These are phyloP conservation scores for Exophiala sp. DNA, from an alignment of 2,329 filamentous ascomycete species.

Conservation along the genomic window DNA sequence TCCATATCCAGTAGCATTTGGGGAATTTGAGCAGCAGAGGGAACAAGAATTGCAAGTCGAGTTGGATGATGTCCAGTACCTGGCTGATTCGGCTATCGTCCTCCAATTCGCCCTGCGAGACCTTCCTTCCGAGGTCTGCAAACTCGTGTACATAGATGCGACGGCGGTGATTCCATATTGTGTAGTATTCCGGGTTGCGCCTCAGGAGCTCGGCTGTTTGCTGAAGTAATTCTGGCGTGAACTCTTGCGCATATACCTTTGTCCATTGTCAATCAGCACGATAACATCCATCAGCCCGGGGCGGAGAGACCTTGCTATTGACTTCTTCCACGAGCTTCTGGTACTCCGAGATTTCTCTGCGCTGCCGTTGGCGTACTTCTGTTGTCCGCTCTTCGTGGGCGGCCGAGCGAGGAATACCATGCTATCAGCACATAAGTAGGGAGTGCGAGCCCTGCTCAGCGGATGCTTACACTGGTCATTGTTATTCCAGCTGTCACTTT, in stretches of 20 bases:
- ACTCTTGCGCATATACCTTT: slow-evolving; percentile 38
- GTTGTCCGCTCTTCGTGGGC: slow-evolving; percentile 56
- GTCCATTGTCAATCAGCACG: slow-evolving; percentile 10
- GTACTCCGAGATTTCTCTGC: slow-evolving; percentile 70
- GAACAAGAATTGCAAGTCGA: slow-evolving; percentile 75
- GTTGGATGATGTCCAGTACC: slow-evolving; percentile 53
- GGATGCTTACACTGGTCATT: slow-evolving; percentile 27
- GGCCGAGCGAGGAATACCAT: slow-evolving; percentile 70
- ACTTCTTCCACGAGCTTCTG: slow-evolving; percentile 63
- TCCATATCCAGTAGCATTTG: slow-evolving; percentile 99
- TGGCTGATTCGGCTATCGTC: slow-evolving; percentile 31
- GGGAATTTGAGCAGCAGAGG: slow-evolving; percentile 78
- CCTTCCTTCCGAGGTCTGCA: slow-evolving; percentile 20
- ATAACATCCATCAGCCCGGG: not conserved
- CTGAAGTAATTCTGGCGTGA: slow-evolving; percentile 40
- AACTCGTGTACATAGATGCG: slow-evolving; percentile 42
- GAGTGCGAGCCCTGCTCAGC: not conserved
- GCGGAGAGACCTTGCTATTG: slow-evolving; percentile 52
- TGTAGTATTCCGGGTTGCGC: slow-evolving; percentile 46
- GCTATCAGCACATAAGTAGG: slow-evolving; percentile 46
- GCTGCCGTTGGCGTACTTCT: slow-evolving; percentile 64
- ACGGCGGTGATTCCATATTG: slow-evolving; percentile 55
- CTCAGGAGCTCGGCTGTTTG: slow-evolving; percentile 41
- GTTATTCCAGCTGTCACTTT: not conserved
- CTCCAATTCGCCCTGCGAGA: slow-evolving; percentile 26